Base-by-base conservation (phyloP, 192 early-diverging fungal genomes). In the Rhizoclosmatium sp. region DNA sequence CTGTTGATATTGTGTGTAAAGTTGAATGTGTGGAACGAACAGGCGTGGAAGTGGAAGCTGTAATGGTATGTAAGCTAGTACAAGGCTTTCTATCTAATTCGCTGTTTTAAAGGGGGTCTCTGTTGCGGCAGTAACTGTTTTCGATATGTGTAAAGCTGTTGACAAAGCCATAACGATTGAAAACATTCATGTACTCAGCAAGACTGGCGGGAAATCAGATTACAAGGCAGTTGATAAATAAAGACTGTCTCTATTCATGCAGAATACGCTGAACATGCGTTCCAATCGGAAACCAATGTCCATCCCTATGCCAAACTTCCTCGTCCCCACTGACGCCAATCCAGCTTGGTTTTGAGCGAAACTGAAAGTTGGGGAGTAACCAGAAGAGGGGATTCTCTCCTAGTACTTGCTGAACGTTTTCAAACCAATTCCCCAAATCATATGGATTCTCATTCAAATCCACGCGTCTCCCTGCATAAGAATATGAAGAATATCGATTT, bases 101-200 rank as follows among this genome's bases (percentile, higher is more conserved):
- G 31, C 31, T 31, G 31, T 31, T 10, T 10, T 31, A 12, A 41
- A 65, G 62, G 72, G 95, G 0, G 94, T 92, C 1, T 93, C 93
- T 7, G 87, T 93, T 0, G 93, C 95, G 3, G 89, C 92, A 0
- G 83, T 95, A 65, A 97, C 97, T 2, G 91, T 98, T 0, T 97
- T 92, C 88, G 97, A 98, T 79, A 98, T 98, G 97, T 97, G 85
- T 82, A 98, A 98, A 78, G 94, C 95, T 1, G 94, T 92, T 5
- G 89, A 92, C 47, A 94, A 95, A 72, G 85, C 82, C n/a, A 97
- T 97, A 87, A 80, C 82, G 39, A 96, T 98, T 78, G 85, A 87
- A 41, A 86, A 89, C 49, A 86, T 97, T 47, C 81, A 91, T 2
- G 91, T 98, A 0, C 82, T 93, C 23, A 82, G 88, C 65, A 98